Percentiles rank a stretch among this genome's conserved stretches.
Evolutionary conservation across 164 flowering plant genomes (phyloP).

Genomic region (Aristolochia californica): DNA sequence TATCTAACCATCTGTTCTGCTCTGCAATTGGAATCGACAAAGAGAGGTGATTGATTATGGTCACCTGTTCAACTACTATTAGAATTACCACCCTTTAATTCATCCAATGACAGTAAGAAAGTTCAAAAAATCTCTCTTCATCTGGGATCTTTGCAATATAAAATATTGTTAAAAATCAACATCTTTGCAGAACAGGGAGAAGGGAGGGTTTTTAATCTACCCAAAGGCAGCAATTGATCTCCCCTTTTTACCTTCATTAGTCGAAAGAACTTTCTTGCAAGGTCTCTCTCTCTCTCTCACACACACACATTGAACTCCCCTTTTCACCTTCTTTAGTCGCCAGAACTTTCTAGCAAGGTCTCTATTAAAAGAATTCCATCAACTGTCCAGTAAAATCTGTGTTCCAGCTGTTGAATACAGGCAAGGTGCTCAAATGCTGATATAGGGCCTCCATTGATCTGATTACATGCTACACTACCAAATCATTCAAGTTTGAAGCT

Average conservation of each 20-base stretch:
- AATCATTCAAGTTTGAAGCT: constrained; percentile 80
- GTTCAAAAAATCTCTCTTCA: too few species aligned
- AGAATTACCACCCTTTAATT: too few species aligned
- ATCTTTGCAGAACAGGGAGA: too few species aligned
- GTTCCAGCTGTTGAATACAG: constrained; percentile 19
- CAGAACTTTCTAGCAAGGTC: constrained; percentile 69
- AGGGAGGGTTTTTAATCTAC: too few species aligned
- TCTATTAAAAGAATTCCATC: too few species aligned
- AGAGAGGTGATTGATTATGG: too few species aligned
- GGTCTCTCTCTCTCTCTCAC: constrained; percentile 42
- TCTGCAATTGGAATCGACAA: too few species aligned
- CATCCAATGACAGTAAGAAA: too few species aligned
- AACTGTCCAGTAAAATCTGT: background rate
- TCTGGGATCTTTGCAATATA: too few species aligned
- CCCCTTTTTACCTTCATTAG: constrained; percentile 65
- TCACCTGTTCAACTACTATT: too few species aligned
- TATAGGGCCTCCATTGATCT: constrained; percentile 70
- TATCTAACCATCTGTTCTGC: too few species aligned
- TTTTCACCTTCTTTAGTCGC: constrained; percentile 60
- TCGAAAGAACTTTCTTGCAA: constrained; percentile 55
- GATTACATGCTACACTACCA: constrained; percentile 67
- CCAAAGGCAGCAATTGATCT: constrained; percentile 61
- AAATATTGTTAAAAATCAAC: constrained; percentile 19
- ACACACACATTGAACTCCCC: constrained; percentile 61
- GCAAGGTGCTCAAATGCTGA: constrained; percentile 84